Evolutionary conservation across 371 early-diverging fungal species (phyloP).

Genomic region (Syncephalis plumigaleata): DNA sequence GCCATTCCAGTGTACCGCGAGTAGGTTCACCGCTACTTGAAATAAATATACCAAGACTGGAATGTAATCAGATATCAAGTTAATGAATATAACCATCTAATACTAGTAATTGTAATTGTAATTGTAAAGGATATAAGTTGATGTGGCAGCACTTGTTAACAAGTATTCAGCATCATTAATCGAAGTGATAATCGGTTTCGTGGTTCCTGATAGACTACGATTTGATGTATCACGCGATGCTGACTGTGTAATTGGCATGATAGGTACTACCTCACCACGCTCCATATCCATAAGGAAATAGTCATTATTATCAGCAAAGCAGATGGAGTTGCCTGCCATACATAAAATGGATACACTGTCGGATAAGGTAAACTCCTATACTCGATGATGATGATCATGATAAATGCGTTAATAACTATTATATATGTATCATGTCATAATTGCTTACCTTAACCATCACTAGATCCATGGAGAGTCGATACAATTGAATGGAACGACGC

Average conservation of each 20-base stretch:
- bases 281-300: slow-evolving; percentile 44
- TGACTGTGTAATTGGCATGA: slow-evolving; percentile 37
- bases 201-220: slow-evolving; percentile 15
- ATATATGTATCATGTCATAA: not conserved
- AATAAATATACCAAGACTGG: slow-evolving; percentile 57
- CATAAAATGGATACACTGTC: slow-evolving; percentile 40
- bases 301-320: slow-evolving; percentile 39
- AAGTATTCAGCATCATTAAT: slow-evolving; percentile 51
- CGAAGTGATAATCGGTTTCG: slow-evolving; percentile 39
- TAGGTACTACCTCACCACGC: slow-evolving; percentile 22
- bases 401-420: not conserved
- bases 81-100: not conserved
- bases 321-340: slow-evolving; percentile 28
- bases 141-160: slow-evolving; percentile 37
- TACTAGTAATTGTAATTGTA: not conserved
- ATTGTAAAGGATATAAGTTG: slow-evolving; percentile 20
- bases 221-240: slow-evolving; percentile 15
- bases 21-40: slow-evolving; percentile 47
- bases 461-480: slow-evolving; percentile 17
- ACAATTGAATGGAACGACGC: slow-evolving; percentile 33
- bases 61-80: slow-evolving; percentile 19
- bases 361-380: slow-evolving; percentile 39
- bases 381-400: not conserved
- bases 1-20: slow-evolving; percentile 63
- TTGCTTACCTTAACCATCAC: slow-evolving; percentile 13